A percentile compares a stretch with the other conserved stretches of the same genome.
These are phyloP conservation scores for Paspalum vaginatum DNA, from an alignment of 176 grass and related monocot genomes.

Conservation along the genomic window DNA sequence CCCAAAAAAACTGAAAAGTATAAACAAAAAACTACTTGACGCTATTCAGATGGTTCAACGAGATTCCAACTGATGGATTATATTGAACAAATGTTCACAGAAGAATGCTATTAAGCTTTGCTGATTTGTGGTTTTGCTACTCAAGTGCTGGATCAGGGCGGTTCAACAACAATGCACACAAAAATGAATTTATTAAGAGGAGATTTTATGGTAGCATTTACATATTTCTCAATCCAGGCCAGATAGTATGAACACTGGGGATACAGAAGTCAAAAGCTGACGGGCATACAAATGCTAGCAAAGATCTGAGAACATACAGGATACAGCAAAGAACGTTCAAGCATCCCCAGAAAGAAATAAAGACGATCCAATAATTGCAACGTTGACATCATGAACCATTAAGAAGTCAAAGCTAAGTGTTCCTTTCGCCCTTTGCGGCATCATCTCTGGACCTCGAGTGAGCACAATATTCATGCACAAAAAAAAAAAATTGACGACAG, in stretches of 20 bases:
- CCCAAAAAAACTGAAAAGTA: neutral
- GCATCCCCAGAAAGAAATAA: conserved; percentile 4
- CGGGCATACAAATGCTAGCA: neutral
- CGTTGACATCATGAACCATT: conserved; percentile 20
- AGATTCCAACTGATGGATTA: neutral
- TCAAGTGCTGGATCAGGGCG: neutral
- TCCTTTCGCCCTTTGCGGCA: neutral
- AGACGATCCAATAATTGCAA: conserved; percentile 12
- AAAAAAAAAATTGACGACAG: neutral
- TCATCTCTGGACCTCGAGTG: neutral
- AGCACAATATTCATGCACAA: neutral
- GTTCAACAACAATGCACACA: neutral
- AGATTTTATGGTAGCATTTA: neutral
- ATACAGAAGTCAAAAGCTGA: conserved; percentile 16
- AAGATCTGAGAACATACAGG: neutral
- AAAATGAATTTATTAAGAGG: neutral
- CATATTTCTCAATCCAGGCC: neutral
- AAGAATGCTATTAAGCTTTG: neutral
- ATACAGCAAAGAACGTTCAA: neutral
- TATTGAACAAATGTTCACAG: neutral
- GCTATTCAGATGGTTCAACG: neutral
- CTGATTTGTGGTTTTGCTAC: neutral
- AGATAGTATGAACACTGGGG: neutral
- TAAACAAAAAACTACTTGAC: neutral
- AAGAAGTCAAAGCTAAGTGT: neutral